These are phyloP conservation scores for Ophiobolus disseminans DNA, from an alignment of 2,329 filamentous ascomycete species.

Conservation along the genomic window DNA sequence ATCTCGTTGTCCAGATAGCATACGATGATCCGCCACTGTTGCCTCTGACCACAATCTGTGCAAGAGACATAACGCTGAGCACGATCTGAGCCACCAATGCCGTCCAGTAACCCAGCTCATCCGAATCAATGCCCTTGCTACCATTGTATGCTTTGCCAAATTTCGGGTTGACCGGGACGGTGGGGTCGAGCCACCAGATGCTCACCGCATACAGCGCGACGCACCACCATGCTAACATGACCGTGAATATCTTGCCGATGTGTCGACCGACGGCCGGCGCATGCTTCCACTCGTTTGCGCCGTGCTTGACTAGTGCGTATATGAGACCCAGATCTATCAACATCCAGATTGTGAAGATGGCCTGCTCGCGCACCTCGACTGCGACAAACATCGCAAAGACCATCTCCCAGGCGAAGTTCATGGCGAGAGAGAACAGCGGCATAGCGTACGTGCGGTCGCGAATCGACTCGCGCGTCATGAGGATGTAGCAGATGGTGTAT, in stretches of 20 bases:
- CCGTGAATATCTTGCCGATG: conserved; percentile 47
- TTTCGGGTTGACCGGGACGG: conserved; percentile 57
- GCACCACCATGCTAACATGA: conserved; percentile 49
- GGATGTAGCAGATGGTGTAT: conserved; percentile 50
- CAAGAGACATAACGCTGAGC: conserved; percentile 51
- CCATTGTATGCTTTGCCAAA: conserved; percentile 44
- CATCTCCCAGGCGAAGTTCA: conserved; percentile 62
- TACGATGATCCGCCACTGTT: conserved; percentile 60
- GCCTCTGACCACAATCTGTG: conserved; percentile 55
- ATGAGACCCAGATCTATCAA: conserved; percentile 58
- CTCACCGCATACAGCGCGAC: conserved; percentile 54
- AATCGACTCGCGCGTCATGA: conserved; percentile 57
- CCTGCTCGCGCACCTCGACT: conserved; percentile 53
- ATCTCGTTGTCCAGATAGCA: conserved; percentile 83
- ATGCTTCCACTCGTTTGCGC: conserved; percentile 54
- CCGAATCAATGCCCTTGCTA: conserved; percentile 55
- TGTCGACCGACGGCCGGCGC: conserved; percentile 53
- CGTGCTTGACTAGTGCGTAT: conserved; percentile 56
- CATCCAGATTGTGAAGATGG: conserved; percentile 59
- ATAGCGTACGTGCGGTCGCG: conserved; percentile 58
- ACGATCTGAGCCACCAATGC: conserved; percentile 55
- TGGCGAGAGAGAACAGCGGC: conserved; percentile 57
- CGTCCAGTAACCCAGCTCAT: conserved; percentile 60
- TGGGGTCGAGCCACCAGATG: conserved; percentile 56
- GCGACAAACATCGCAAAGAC: conserved; percentile 58